Evolutionary conservation across 768 basidiomycete genomes (phyloP).

Genomic region (Jaapia argillacea): DNA sequence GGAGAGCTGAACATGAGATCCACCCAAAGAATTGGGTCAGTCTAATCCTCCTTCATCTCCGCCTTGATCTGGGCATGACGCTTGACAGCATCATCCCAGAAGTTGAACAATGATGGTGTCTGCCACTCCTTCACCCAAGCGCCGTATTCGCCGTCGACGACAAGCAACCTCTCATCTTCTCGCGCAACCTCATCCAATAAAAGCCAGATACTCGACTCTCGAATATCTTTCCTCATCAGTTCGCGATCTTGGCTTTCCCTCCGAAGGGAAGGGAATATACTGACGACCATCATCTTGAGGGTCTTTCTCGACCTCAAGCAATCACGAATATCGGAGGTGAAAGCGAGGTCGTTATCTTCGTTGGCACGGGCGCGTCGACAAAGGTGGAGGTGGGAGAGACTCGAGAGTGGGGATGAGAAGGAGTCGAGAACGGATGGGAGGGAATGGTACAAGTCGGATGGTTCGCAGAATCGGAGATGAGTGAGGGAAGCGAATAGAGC

Average conservation of each 20-base stretch:
- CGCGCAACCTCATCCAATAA: conserved; percentile 9
- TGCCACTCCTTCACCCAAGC: conserved; percentile 8
- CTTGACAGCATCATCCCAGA: too few relatives aligned
- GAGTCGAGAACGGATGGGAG: conserved; percentile 22
- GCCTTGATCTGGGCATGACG: too few relatives aligned
- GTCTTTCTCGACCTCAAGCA: conserved; percentile 18
- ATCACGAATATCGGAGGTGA: conserved; percentile 21
- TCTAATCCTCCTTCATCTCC: too few relatives aligned
- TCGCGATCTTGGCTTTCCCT: neutral
- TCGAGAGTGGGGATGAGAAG: conserved; percentile 16
- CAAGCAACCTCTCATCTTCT: conserved; percentile 9
- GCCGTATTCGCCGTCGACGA: conserved; percentile 4
- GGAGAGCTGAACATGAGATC: too few relatives aligned
- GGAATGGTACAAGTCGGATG: conserved; percentile 24
- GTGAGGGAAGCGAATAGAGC: conserved; percentile 17
- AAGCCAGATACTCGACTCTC: conserved; percentile 4
- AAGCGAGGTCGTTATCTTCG: conserved; percentile 28
- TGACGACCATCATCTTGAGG: conserved; percentile 27
- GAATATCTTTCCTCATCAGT: neutral
- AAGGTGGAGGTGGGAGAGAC: conserved; percentile 30
- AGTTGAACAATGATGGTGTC: too few relatives aligned
- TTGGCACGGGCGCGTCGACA: conserved; percentile 30
- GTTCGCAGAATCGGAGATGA: conserved; percentile 30
- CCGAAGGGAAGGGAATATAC: conserved; percentile 18
- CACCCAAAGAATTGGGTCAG: too few relatives aligned